Base-by-base conservation (phyloP, 2,329 filamentous ascomycete species). In the Paraconiothyrium brasiliense region DNA sequence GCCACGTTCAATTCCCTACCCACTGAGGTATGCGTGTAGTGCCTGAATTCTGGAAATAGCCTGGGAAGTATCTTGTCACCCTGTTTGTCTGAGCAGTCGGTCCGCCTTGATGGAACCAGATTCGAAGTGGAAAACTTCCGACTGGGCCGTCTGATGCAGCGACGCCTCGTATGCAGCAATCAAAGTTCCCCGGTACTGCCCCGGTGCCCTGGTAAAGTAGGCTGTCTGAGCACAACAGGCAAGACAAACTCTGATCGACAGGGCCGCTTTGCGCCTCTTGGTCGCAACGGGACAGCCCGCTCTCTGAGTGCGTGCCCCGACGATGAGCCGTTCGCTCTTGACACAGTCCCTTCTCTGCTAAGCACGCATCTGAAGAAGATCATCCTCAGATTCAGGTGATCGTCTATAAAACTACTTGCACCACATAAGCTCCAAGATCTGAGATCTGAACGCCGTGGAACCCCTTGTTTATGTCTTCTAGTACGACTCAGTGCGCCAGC, bases 361-460 rank as follows among this genome's bases (percentile, higher is more conserved):
- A 16, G 41, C n/a, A 35, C 11, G 3, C 14, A 51, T 13, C 20
- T 7, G 20, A 34, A 24, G 39, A 52, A 52, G 49, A 52, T 52
- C n/a, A 14, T 22, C 49, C 35, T 14, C 13, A 41, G 4, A 20
- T 8, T 2, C 9, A 32, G 5, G 13, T 41, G 49, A 52, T 52
- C 49, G 35, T 41, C 49, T 52, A 27, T 27, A 41, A n/a, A 52
- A 7, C 49, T 39, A 41, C 49, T 27, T 27, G 13, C n/a, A 52
- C 49, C 13, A 22, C 49, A 24, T 11, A 52, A 52, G 49, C 49
- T 41, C 11, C 49, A 20, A 3, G 49, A 52, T 39, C 49, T 39
- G 49, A 41, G 34, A 24, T 9, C 10, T 37, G 34, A 32, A 16
- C 35, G 8, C 7, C 11, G 34, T 11, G 35, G 9, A 27, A 41